Percentiles rank a stretch among this genome's conserved stretches.
Evolutionary conservation across 2,329 filamentous ascomycete genomes (phyloP).

Genomic region (Colletotrichum echinochloae): DNA sequence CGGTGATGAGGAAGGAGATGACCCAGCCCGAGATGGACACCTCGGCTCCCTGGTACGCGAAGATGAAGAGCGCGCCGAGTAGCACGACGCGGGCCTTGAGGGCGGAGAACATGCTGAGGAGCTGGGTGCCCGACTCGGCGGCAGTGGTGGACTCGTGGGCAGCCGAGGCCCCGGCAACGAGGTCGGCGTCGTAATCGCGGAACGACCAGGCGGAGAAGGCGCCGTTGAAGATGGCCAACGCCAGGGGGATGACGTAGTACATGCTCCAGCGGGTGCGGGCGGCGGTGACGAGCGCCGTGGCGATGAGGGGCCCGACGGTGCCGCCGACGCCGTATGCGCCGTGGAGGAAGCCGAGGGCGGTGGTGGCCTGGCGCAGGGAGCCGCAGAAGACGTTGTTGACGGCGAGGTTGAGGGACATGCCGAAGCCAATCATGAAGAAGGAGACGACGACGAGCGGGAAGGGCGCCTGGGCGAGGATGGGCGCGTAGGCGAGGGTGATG

Average conservation of each 20-base stretch:
- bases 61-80: constrained; percentile 84
- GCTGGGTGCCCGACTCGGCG: constrained; percentile 43
- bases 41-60: constrained; percentile 87
- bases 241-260: constrained; percentile 78
- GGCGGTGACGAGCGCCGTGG: constrained; percentile 76
- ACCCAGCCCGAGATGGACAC: constrained; percentile 89
- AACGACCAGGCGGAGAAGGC: constrained; percentile 75
- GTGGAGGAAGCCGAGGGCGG: constrained; percentile 72
- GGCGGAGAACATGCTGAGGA: constrained; percentile 60
- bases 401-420: constrained; percentile 66
- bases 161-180: constrained; percentile 24
- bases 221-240: constrained; percentile 68
- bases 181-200: constrained; percentile 75
- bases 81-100: constrained; percentile 71
- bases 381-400: constrained; percentile 71
- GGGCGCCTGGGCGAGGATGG: constrained; percentile 75
- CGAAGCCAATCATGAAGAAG: constrained; percentile 77
- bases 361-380: constrained; percentile 64
- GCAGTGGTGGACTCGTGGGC: constrained; percentile 42
- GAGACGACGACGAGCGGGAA: constrained; percentile 74
- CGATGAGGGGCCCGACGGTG: constrained; percentile 76
- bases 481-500: constrained; percentile 71
- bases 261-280: constrained; percentile 72
- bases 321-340: constrained; percentile 76
- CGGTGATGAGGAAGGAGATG: constrained; percentile 83